Conservation (phyloP, 1,139 yeast genomes). For the Magnusiomyces tetraspermus region DNA sequence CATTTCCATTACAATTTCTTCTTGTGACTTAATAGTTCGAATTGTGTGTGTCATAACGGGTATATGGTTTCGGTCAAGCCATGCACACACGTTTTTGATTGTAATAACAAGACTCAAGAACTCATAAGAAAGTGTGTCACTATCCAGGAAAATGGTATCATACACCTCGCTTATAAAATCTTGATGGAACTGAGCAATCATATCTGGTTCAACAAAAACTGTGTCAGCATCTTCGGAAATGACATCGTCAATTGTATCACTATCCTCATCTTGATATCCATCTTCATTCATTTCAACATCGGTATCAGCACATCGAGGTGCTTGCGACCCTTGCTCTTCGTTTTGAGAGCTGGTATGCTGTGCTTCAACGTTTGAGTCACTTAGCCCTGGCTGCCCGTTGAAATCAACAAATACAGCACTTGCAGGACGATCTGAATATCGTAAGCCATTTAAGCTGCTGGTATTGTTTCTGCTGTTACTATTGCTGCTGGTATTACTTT, state of each 20-base stretch:
- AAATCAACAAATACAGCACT: no score
- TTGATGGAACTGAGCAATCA: conserved; percentile 4
- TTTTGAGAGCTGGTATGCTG: no score
- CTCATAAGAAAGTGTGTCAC: neutral
- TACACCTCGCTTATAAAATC: conserved; percentile 1
- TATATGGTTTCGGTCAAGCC: neutral
- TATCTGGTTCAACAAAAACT: conserved; percentile 1
- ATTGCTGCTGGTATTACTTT: no score
- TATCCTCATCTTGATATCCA: neutral
- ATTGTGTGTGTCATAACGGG: neutral
- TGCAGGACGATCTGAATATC: no score
- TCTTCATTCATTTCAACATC: neutral
- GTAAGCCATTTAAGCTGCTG: no score
- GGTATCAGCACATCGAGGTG: neutral
- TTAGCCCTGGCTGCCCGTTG: neutral
- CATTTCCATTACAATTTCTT: neutral
- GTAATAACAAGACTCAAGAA: neutral
- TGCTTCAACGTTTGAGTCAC: no score
- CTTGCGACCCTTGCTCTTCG: neutral
- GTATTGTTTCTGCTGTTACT: no score
- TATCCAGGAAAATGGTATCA: conserved; percentile 2
- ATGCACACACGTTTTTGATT: neutral
- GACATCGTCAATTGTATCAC: neutral
- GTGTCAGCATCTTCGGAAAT: neutral
- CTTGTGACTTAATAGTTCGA: neutral